Conservation (phyloP, 257 asterid genomes). For the Solanum lycopersicoides region DNA sequence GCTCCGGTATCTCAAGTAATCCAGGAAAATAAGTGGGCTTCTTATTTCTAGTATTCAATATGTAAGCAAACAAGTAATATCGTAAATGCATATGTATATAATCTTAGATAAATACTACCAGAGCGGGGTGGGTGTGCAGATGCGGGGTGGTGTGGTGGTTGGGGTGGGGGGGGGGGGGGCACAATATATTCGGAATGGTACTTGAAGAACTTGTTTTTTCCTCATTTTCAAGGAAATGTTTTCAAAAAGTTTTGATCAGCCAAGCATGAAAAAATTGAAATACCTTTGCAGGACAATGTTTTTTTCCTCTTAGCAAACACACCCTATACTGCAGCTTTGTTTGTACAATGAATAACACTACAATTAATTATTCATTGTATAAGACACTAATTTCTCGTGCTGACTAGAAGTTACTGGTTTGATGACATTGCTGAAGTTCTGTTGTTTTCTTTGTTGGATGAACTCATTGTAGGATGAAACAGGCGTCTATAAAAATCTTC, state of each 20-base stretch:
- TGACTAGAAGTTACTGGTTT: neutral
- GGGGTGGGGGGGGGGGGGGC: neutral
- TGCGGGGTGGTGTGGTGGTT: neutral
- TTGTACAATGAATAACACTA: neutral
- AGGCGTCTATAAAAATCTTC: slow-evolving; percentile 76
- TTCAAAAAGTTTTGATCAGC: neutral
- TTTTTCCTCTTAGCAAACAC: neutral
- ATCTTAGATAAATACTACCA: neutral
- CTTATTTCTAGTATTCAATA: neutral
- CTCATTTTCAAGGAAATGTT: neutral
- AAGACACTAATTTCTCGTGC: neutral
- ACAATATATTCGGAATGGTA: neutral
- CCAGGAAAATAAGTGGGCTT: neutral
- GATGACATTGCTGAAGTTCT: neutral
- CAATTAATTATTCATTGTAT: too few relatives aligned
- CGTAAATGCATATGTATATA: neutral
- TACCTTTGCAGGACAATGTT: too few relatives aligned
- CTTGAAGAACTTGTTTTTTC: neutral
- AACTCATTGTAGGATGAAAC: slow-evolving; percentile 55
- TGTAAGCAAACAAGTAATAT: neutral
- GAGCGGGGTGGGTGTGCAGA: neutral
- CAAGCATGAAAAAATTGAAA: neutral
- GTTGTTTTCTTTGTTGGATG: neutral
- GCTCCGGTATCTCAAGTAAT: neutral
- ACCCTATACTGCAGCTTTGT: neutral